Evolutionary conservation across 2,329 filamentous ascomycete species (phyloP).

Genomic region (Ascochyta koolunga): DNA sequence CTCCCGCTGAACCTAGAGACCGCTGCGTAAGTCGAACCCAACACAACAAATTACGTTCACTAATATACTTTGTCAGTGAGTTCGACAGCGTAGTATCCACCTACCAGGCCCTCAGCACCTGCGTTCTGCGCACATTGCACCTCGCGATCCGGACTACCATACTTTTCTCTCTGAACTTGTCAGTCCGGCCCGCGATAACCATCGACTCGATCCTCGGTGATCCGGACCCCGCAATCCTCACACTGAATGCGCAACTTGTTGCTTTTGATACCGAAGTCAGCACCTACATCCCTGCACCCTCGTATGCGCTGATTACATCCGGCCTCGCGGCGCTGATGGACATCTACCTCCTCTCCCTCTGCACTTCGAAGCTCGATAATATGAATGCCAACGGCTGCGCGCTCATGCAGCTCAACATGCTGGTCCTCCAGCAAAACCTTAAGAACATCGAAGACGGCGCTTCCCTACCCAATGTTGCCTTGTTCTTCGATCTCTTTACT

Average conservation of each 20-base stretch:
- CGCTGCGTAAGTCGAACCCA: slow-evolving; percentile 65
- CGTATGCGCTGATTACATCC: slow-evolving; percentile 73
- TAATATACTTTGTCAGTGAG: slow-evolving; percentile 56
- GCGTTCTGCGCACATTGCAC: slow-evolving; percentile 83
- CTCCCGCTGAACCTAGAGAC: slow-evolving; percentile 88
- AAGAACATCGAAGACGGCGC: slow-evolving; percentile 85
- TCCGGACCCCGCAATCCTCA: slow-evolving; percentile 79
- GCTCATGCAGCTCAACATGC: slow-evolving; percentile 91
- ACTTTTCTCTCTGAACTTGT: slow-evolving; percentile 74
- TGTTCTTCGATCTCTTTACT: slow-evolving; percentile 73
- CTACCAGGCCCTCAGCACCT: slow-evolving; percentile 79
- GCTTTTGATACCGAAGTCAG: slow-evolving; percentile 83
- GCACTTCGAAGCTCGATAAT: slow-evolving; percentile 71
- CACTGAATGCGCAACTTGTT: slow-evolving; percentile 83
- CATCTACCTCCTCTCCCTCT: slow-evolving; percentile 69
- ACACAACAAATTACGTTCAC: not conserved
- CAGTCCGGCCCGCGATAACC: slow-evolving; percentile 55
- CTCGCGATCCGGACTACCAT: slow-evolving; percentile 87
- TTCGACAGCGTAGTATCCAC: slow-evolving; percentile 88
- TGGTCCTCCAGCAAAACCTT: slow-evolving; percentile 94
- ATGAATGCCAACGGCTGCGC: slow-evolving; percentile 85
- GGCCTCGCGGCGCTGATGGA: slow-evolving; percentile 82
- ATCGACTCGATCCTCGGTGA: slow-evolving; percentile 75
- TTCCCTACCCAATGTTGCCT: slow-evolving; percentile 65
- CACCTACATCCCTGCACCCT: slow-evolving; percentile 71